These are phyloP conservation scores for Diplodia intermedia DNA, from an alignment of 2,329 filamentous ascomycete genomes.

Conservation along the genomic window DNA sequence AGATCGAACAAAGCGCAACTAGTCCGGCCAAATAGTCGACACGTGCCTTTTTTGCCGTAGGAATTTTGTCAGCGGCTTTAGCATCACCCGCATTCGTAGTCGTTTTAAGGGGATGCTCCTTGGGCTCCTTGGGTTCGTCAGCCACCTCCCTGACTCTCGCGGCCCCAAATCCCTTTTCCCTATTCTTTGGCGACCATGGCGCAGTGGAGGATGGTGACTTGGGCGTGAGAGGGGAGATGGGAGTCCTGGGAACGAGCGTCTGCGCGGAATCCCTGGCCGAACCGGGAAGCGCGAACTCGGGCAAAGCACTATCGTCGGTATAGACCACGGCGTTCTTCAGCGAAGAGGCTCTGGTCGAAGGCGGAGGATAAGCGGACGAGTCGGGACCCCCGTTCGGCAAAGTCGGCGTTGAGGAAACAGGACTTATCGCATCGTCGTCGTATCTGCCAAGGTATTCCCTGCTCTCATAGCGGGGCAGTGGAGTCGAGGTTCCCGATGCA, in stretches of 20 bases:
- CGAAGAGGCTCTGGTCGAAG: conserved; percentile 25
- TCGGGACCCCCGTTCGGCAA: conserved; percentile 18
- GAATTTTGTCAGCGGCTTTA: conserved; percentile 15
- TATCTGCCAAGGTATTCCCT: conserved; percentile 25
- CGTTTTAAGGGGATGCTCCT: conserved; percentile 23
- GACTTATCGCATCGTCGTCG: conserved; percentile 30
- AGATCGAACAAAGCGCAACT: conserved; percentile 52
- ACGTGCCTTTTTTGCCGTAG: conserved; percentile 39
- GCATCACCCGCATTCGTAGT: conserved; percentile 7
- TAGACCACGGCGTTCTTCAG: conserved; percentile 30
- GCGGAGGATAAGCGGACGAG: conserved; percentile 4
- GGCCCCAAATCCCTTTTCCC: conserved; percentile 22
- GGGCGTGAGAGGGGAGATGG: conserved; percentile 17
- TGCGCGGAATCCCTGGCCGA: conserved; percentile 29
- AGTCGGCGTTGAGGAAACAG: conserved; percentile 27
- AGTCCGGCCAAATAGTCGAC: conserved; percentile 58
- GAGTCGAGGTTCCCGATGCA: conserved; percentile 31
- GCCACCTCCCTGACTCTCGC: conserved; percentile 24
- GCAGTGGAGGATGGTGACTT: conserved; percentile 17
- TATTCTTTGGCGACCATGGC: conserved; percentile 27
- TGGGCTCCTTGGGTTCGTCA: conserved; percentile 18
- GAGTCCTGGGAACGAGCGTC: conserved; percentile 25
- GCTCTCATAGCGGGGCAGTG: conserved; percentile 30
- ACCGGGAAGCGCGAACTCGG: conserved; percentile 19
- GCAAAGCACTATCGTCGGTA: conserved; percentile 8